Base-by-base conservation (phyloP, 2,329 filamentous ascomycete genomes). In the Rhexocercosporidium sp. region DNA sequence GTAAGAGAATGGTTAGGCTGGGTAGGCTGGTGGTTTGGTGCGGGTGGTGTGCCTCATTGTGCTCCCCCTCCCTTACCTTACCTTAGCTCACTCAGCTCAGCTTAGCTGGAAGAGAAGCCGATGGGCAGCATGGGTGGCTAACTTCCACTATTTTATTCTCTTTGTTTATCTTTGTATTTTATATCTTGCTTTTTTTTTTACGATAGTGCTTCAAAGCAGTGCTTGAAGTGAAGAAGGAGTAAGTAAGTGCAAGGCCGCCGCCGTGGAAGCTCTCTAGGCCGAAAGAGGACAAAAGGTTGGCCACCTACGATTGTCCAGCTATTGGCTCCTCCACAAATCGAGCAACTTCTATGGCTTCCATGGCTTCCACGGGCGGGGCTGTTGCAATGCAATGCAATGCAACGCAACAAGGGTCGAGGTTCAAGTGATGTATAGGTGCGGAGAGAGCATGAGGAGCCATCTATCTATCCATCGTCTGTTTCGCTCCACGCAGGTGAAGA, bases 311-410 rank as follows among this genome's bases (percentile, higher is more conserved):
- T 3, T n/a, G 54, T 34, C 20, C 49, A 6, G 14, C 53, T 53
- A 69, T 71, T 71, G 66, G 71, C 63, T 66, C 56, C 71, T 67
- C 70, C 70, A 62, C 69, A 72, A 70, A 66, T 41, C 22, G 20
- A 18, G 53, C 34, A 47, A 65, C 61, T 65, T 70, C 63, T 59
- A 66, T 65, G 64, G 70, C 68, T 72, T 72, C 70, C 47, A 72
- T 31, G 44, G 66, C 69, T 68, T 72, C 67, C 59, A 71, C 64
- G 63, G 29, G 54, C 61, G 66, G 66, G 18, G 41, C 25, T 37
- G 34, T 37, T 37, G 18, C n/a, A n/a, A n/a, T n/a, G n/a, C n/a
- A n/a, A n/a, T n/a, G 59, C n/a, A 47, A 47, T n/a, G 44, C 44
- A 22, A 44, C 12, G 62, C 57, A 44, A 25, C 56, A 29, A 63